Conservation (phyloP, 768 basidiomycete genomes). For the Tricholoma flavovirens region DNA sequence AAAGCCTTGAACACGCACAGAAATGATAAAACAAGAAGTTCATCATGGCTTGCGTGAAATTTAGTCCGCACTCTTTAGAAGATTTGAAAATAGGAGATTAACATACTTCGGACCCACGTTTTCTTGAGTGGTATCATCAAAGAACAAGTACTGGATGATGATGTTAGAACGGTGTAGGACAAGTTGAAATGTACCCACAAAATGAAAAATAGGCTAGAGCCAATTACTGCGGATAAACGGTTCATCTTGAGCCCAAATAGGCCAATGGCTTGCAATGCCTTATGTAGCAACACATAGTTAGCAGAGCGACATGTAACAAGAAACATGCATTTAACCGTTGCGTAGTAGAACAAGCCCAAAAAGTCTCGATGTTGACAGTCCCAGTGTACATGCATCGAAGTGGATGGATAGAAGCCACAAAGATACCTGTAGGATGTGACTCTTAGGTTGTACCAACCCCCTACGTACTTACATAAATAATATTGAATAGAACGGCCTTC, state of each 20-base stretch:
- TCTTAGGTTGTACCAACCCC: background rate
- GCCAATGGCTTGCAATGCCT: conserved; percentile 59
- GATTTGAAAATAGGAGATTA: background rate
- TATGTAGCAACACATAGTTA: background rate
- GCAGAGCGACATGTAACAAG: background rate
- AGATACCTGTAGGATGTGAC: conserved; percentile 24
- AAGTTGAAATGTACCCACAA: conserved; percentile 28
- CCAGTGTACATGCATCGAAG: conserved; percentile 18
- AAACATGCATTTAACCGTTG: conserved; percentile 33
- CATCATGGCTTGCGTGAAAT: conserved; percentile 43
- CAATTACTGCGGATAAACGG: conserved; percentile 59
- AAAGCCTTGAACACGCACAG: conserved; percentile 31
- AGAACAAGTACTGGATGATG: conserved; percentile 26
- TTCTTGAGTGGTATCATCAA: conserved; percentile 32
- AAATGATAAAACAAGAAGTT: conserved; percentile 74
- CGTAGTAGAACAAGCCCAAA: conserved; percentile 42
- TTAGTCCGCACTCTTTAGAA: background rate
- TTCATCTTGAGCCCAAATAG: conserved; percentile 67
- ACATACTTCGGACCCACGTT: conserved; percentile 32
- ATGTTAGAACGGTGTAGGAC: background rate
- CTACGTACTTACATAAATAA: conserved; percentile 40
- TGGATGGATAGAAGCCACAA: conserved; percentile 35
- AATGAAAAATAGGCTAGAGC: conserved; percentile 49
- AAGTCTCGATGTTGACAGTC: conserved; percentile 41
- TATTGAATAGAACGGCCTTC: conserved; percentile 56